Evolutionary conservation across 2,329 filamentous ascomycete genomes (phyloP), one percentile per base, ranked within the genome.

Genomic region (Aspergillus versicolor): DNA sequence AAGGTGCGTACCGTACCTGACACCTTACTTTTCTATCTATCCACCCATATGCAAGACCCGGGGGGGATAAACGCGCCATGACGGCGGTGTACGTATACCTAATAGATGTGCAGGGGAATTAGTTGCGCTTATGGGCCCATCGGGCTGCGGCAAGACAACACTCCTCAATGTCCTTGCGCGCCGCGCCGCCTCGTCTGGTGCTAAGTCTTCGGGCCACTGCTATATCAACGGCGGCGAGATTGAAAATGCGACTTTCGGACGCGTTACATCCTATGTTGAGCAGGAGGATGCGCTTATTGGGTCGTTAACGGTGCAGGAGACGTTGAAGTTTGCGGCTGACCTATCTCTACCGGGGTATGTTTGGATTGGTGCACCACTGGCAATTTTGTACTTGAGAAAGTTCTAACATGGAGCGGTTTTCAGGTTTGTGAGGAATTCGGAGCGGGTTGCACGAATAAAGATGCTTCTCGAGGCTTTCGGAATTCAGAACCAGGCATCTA

Each of bases 281-380:
- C 91, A 96, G 72, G 90, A 95, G 63, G 91, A 96, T 77, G 88
- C 90, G 1, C 80, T 95, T 12, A 88, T 93, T 50, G 91, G 91
- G 4, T 88, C 88, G 0, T 78, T 95, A 62, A 95, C 91, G 0
- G 89, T 93, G 8, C 80, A 83, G 27, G 91, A 95, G 77, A 95
- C 91, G 0, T 75, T 96, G 59, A 77, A 86, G 61, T 95, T 95
- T 71, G 88, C 90, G 0, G 89, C 90, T 0, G 83, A 88, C 27
- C 82, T 95, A 4, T 75, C 86, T 59, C 65, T 88, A 64, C 72
- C 82, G 1, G 80, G 78, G 83, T 84, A 73, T 63, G 83, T 84
- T 73, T 63, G 73, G 32, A 3, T 24, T 44, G 15, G 13, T 37
- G 5, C 34, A 37, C 13, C 34, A n/a, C 12, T n/a, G 34, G 13